Evolutionary conservation across 192 early-diverging fungal genomes (phyloP).

Genomic region (Mortierella alpina): DNA sequence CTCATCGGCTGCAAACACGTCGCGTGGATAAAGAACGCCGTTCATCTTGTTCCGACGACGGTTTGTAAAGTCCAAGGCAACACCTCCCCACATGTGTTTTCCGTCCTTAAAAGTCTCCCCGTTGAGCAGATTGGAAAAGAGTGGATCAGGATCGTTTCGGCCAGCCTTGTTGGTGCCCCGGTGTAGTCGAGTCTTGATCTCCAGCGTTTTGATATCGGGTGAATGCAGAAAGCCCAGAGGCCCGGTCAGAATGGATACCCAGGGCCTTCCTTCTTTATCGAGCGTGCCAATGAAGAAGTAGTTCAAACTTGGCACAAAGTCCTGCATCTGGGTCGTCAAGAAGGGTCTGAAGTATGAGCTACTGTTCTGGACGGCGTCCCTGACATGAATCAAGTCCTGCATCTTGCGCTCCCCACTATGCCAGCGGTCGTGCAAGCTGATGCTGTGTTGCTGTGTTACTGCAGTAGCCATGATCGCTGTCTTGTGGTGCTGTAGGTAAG

Average conservation of each 20-base stretch:
- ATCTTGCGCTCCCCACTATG: constrained; percentile 35
- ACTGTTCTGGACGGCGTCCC: constrained; percentile 17
- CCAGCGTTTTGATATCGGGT: constrained; percentile 7
- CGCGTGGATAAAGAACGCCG: constrained; percentile 15
- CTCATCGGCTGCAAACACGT: constrained; percentile 13
- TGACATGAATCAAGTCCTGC: constrained; percentile 33
- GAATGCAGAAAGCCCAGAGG: constrained; percentile 28
- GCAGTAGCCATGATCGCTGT: background rate
- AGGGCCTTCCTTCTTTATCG: constrained; percentile 30
- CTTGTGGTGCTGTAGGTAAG: background rate
- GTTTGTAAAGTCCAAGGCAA: constrained; percentile 41
- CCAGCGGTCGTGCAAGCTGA: constrained; percentile 32
- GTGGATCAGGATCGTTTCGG: background rate
- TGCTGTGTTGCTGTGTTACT: background rate
- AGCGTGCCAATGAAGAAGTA: constrained; percentile 44
- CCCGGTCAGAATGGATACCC: constrained; percentile 40
- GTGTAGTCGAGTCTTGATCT: constrained; percentile 16
- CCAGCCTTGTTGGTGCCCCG: too few species aligned
- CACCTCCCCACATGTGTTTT: constrained; percentile 26
- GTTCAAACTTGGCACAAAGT: constrained; percentile 32
- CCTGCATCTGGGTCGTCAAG: constrained; percentile 29
- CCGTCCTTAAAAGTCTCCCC: constrained; percentile 22
- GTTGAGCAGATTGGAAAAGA: constrained; percentile 18
- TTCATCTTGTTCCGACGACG: constrained; percentile 52
- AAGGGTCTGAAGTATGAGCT: constrained; percentile 27